These are phyloP conservation scores for Diutina sp. DNA, from an alignment of 1,139 yeast genomes.

Conservation along the genomic window DNA sequence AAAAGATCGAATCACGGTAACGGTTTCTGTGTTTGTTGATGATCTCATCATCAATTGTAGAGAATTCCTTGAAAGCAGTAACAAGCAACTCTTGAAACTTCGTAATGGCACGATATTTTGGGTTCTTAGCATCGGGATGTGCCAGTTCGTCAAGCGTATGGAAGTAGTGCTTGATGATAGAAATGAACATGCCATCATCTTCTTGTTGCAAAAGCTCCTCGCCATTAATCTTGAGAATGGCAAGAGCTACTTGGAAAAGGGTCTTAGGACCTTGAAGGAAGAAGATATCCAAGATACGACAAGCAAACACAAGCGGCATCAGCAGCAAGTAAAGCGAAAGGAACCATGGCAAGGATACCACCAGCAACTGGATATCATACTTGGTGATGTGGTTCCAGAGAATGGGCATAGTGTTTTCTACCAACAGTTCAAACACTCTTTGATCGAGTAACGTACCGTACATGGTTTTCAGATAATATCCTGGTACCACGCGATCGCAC, in stretches of 20 bases:
- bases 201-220: constrained; percentile 67
- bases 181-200: constrained; percentile 89
- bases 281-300: constrained; percentile 82
- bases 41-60: constrained; percentile 62
- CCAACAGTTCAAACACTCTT: constrained; percentile 81
- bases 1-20: constrained; percentile 66
- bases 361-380: constrained; percentile 85
- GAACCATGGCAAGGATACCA: constrained; percentile 95
- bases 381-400: constrained; percentile 72
- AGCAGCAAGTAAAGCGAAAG: constrained; percentile 79
- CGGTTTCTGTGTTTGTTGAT: constrained; percentile 58
- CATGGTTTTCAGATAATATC: constrained; percentile 95
- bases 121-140: constrained; percentile 59
- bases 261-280: constrained; percentile 85
- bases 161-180: constrained; percentile 74
- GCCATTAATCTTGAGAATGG: constrained; percentile 75
- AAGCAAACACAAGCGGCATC: constrained; percentile 91
- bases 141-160: constrained; percentile 68
- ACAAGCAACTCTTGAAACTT: constrained; percentile 85
- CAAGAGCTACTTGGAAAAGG: constrained; percentile 86
- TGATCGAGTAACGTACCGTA: constrained; percentile 93
- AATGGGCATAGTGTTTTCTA: constrained; percentile 80
- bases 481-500: constrained; percentile 83
- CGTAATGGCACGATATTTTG: constrained; percentile 54
- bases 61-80: constrained; percentile 85